Conservation (phyloP, 23 red algal genomes). For the Pyropia yezoensis region DNA sequence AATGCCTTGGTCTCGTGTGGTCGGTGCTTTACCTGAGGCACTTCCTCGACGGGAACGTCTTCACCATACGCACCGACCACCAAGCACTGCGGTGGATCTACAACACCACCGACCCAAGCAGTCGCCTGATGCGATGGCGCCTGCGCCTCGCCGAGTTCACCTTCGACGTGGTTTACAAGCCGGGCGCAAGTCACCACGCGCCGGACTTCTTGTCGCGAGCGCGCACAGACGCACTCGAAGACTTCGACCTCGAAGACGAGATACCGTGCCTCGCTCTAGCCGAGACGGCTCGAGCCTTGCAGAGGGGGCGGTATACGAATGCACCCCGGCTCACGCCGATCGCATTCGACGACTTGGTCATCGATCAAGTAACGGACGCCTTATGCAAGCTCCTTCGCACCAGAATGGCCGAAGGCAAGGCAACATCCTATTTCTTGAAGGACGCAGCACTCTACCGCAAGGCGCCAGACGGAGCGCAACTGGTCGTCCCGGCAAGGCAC, state of each 20-base stretch:
- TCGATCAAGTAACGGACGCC: neutral
- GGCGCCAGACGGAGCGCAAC: neutral
- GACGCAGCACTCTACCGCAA: neutral
- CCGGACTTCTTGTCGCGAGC: conserved; percentile 1
- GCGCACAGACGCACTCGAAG: neutral
- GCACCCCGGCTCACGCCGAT: neutral
- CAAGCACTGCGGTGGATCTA: conserved; percentile 19
- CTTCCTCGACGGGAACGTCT: conserved; percentile 10
- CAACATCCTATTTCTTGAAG: neutral
- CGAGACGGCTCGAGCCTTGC: neutral
- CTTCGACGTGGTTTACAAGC: conserved; percentile 14
- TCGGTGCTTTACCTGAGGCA: conserved; percentile 3
- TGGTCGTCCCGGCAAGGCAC: neutral
- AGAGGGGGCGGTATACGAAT: neutral
- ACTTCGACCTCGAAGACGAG: neutral
- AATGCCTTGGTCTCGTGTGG: conserved; percentile 29
- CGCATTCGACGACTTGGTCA: neutral
- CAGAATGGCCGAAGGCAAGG: neutral
- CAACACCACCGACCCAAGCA: conserved; percentile 3
- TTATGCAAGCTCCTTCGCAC: neutral
- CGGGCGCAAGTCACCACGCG: neutral
- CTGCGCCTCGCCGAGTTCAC: conserved; percentile 8
- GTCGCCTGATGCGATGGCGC: conserved; percentile 14
- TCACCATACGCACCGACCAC: conserved; percentile 22
- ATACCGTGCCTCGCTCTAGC: neutral